Base-by-base conservation (phyloP, 2,329 filamentous ascomycete genomes). In the Botrytis galanthina region DNA sequence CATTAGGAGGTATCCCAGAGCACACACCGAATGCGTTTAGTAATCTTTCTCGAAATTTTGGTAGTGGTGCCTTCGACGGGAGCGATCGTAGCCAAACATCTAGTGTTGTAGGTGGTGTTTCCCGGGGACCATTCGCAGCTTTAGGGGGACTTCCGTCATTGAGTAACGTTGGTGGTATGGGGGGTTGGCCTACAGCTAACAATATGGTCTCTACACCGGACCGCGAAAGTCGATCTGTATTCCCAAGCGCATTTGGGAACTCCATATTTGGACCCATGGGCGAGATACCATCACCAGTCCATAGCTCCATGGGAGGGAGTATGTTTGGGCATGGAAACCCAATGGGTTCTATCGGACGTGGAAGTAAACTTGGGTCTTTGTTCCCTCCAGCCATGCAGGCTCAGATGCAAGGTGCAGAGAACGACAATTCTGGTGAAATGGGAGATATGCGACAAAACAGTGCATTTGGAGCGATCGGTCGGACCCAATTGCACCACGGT, bases 21-120 rank as follows among this genome's bases (percentile, higher is more conserved):
- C 84, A 87, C 80, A 76, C 84, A 78, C 75, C 83, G 76, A 81
- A 84, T 77, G 79, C 84, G 22, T 92, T 92, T 79, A 88, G 88
- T 71, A 84, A 84, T 3, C 80, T 88, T 76, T 84, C 83, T 76
- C 87, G 85, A 75, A 86, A 86, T 29, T 91, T 86, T 82, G 76
- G 80, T 82, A 77, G 74, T 73, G 75, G 76, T 6, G 73, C 76
- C 18, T 80, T 81, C 70, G 90, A 93, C 70, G 92, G 91, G 8
- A 93, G 94, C 77, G 95, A 98, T 81, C 91, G 95, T 32, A 98
- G 95, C 81, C 94, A 97, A 82, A 97, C 93, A 0, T 97, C 95
- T 0, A 97, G 95, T 80, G 92, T 92, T 29, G 93, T 93, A 20
- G 90, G 92, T 39, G 84, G 84, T 61, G 66, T 68, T 7, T 68